Evolutionary conservation across 169 alveolate species (phyloP), one percentile per base, ranked within the genome.

Genomic region (Perkinsus olseni): DNA sequence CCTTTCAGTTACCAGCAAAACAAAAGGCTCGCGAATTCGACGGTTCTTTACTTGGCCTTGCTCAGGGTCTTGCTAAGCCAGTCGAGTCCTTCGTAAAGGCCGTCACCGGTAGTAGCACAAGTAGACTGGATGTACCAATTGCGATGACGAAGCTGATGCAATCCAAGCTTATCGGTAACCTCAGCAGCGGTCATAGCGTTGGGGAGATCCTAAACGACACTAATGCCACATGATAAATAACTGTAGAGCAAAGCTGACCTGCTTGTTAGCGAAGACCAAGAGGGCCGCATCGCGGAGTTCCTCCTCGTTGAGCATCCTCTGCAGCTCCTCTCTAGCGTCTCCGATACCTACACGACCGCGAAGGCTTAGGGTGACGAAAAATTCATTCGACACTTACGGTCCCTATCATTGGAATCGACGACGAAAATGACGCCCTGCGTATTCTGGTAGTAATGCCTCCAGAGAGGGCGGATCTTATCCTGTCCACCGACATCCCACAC

Each of bases 91-190:
- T 99, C 99, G 95, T 98, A 98, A 91, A 99, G 97, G 51, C 99
- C 99, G 92, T 99, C 99, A 28, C 99, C 99, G 37, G 99, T 98
- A 36, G 99, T 97, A 38, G 99, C 99, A 96, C 99, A 98, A 62
- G 99, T 98, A n/a, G 99, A 98, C 95, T 99, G 99, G 92, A 99
- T 99, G 96, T 92, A 96, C 98, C 98, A 97, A 93, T 96, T 96
- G 74, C 98, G 95, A 91, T 97, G 98, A 93, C 98, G 96, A 91
- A 98, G 96, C 62, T 91, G 90, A 94, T 98, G 97, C n/a, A 99
- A 99, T 74, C 97, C 97, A 39, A 99, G 97, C 94, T 97, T 97
- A 74, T 99, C 99, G 45, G 99, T 98, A 38, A 99, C 97, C 94
- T 99, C 99, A 4, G 99, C 98, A 17, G 99, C 98, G 38, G 98